phyloP scores from a whole-genome alignment of 192 early-diverging fungal species.

The Linnemannia hyalina region DNA sequence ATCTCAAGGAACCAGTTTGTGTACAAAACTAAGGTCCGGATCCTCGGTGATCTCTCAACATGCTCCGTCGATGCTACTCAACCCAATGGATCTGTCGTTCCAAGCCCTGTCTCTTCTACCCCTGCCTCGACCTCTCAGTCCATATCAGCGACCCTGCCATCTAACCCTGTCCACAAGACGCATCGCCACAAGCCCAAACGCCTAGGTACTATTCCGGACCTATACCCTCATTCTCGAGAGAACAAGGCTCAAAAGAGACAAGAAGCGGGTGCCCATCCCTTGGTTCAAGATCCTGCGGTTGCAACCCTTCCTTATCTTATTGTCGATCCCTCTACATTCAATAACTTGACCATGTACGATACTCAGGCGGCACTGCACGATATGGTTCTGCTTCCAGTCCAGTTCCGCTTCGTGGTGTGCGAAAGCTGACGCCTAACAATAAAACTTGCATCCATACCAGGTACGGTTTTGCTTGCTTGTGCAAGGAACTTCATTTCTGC shows the following conservation, averaged over 20 bases:
- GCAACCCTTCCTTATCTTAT: conserved; percentile 22
- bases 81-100: background rate
- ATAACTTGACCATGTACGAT: conserved; percentile 41
- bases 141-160: background rate
- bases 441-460: background rate
- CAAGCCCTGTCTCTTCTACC: background rate
- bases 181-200: background rate
- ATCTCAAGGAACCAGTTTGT: conserved; percentile 41
- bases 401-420: conserved; percentile 47
- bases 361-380: conserved; percentile 2
- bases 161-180: background rate
- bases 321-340: conserved; percentile 36
- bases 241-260: background rate
- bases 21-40: conserved; percentile 34
- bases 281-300: background rate
- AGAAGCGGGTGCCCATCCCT: background rate
- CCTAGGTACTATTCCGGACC: background rate
- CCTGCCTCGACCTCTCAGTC: background rate
- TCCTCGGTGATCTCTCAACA: conserved; percentile 31
- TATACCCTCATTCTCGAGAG: background rate
- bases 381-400: conserved; percentile 16
- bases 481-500: background rate
- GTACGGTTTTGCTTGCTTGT: background rate
- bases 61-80: conserved; percentile 1
- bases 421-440: conserved; percentile 7